These are phyloP conservation scores for Sesbania bispinosa DNA, from an alignment of 306 rosid species.

Conservation along the genomic window DNA sequence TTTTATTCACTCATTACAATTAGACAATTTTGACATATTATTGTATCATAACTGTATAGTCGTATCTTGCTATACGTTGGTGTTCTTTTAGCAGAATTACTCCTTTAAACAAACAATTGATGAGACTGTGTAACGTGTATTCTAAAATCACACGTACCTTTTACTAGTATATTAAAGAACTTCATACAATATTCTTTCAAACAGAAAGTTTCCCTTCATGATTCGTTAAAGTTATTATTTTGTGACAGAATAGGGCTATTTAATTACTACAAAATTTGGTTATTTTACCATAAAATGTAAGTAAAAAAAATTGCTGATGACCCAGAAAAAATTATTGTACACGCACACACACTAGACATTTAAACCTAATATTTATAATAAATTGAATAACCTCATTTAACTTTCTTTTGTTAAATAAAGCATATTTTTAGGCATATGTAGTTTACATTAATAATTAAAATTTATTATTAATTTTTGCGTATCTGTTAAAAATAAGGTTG, in stretches of 20 bases:
- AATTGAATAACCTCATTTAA: background rate
- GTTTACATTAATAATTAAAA: background rate
- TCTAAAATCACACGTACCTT: background rate
- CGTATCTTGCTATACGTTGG: background rate
- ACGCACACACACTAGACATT: too few relatives aligned
- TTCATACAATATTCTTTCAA: background rate
- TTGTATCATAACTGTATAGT: background rate
- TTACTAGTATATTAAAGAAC: background rate
- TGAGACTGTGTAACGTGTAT: background rate
- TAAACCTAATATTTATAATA: background rate
- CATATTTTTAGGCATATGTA: background rate
- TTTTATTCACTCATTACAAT: too few relatives aligned
- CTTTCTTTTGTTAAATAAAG: background rate
- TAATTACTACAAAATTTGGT: background rate
- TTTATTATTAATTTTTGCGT: background rate
- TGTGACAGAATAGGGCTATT: constrained; percentile 24
- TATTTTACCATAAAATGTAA: background rate
- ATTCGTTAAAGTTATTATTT: background rate
- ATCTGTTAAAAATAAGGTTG: background rate
- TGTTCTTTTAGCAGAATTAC: background rate
- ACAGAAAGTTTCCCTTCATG: background rate
- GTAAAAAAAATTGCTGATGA: too few relatives aligned
- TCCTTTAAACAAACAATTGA: background rate
- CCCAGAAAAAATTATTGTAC: too few relatives aligned
- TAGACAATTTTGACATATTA: too few relatives aligned